Evolutionary conservation across 176 grass and related monocot species (phyloP).

Genomic region (Raddia distichophylla): DNA sequence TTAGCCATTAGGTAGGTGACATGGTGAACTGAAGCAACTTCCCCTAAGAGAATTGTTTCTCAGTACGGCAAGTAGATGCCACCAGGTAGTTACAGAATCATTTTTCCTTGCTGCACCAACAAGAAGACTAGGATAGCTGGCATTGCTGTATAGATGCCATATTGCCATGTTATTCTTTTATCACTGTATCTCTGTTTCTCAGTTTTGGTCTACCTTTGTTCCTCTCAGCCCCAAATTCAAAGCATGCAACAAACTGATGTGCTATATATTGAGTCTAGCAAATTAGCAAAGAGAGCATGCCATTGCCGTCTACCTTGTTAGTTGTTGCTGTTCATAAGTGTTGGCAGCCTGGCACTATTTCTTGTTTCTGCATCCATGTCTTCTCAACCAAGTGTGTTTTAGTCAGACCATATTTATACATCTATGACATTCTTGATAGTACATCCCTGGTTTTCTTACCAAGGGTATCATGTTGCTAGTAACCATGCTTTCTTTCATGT

Average conservation of each 20-base stretch:
- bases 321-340: background rate
- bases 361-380: constrained; percentile 1
- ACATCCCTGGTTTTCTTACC: constrained; percentile 1
- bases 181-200: background rate
- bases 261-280: background rate
- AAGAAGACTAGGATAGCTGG: background rate
- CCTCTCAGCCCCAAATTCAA: background rate
- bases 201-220: background rate
- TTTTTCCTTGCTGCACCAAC: background rate
- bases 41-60: background rate
- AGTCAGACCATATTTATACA: background rate
- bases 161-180: background rate
- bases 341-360: background rate
- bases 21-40: constrained; percentile 3
- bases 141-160: background rate
- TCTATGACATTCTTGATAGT: background rate
- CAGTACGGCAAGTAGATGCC: background rate
- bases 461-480: background rate
- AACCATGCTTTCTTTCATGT: background rate
- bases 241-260: background rate
- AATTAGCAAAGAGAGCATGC: background rate
- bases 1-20: background rate
- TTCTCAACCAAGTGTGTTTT: background rate
- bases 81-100: background rate
- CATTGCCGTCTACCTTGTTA: background rate